Evolutionary conservation across 2,329 filamentous ascomycete genomes (phyloP).

Genomic region (Sclerotinia minor): DNA sequence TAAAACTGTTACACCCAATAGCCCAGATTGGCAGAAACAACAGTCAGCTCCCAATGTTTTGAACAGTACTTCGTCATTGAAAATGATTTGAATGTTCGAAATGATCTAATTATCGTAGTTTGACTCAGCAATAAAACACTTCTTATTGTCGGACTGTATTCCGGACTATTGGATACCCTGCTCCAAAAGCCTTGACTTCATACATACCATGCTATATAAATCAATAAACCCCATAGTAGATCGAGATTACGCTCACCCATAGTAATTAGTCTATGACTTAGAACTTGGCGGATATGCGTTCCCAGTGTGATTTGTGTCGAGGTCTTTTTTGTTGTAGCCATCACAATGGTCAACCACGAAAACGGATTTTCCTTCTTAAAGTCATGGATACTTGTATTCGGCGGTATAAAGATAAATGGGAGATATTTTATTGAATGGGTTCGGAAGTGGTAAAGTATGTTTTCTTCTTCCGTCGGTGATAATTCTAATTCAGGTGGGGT

Average conservation of each 20-base stretch:
- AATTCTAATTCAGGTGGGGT: conserved; percentile 31
- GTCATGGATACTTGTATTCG: conserved; percentile 43
- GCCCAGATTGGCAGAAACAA: too few species aligned
- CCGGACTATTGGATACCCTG: too few species aligned
- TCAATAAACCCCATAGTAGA: conserved; percentile 52
- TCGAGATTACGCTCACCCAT: conserved; percentile 54
- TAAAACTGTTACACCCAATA: background rate
- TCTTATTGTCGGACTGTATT: too few species aligned
- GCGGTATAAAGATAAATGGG: conserved; percentile 48
- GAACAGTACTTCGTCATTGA: too few species aligned
- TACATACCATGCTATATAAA: conserved; percentile 16
- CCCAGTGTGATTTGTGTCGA: conserved; percentile 46
- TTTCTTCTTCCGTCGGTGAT: conserved; percentile 45
- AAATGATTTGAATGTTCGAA: too few species aligned
- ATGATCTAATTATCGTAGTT: too few species aligned
- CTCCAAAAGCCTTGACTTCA: background rate
- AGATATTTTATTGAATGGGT: conserved; percentile 47
- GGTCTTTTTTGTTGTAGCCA: conserved; percentile 48
- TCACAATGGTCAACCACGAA: conserved; percentile 52
- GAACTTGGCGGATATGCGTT: conserved; percentile 46
- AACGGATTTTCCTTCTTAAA: conserved; percentile 49
- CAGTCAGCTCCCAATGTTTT: too few species aligned
- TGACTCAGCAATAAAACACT: too few species aligned
- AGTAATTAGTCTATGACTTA: conserved; percentile 50
- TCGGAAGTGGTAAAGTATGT: conserved; percentile 47